Evolutionary conservation across 176 grass and related monocot genomes (phyloP), one percentile per base, ranked within the genome.

Genomic region (Leersia perrieri): DNA sequence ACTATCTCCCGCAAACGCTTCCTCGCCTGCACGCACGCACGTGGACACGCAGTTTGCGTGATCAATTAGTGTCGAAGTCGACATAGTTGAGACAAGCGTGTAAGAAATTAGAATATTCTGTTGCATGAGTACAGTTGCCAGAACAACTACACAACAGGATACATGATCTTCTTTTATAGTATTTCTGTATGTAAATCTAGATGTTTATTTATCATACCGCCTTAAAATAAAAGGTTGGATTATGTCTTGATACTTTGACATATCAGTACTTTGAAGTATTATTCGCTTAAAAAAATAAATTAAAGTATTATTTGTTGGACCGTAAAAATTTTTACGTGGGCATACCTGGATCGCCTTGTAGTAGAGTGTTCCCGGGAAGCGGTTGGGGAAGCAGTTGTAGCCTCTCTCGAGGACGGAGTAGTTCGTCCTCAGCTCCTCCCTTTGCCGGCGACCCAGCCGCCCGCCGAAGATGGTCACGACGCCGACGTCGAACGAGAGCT

Each of bases 401-500:
- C 92, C 92, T 15, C 62, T 80, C 78, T 94, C 88, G 16, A 94
- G 44, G 75, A 64, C 28, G 74, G 63, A 63, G 80, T 88, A 94
- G 79, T 83, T 80, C 57, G 27, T 73, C 70, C 78, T 83, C 14
- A 94, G 63, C 77, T 85, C 88, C 51, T 66, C 47, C 69, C 67
- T 88, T 53, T 65, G 22, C 0, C 72, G 33, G 23, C 33, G 26
- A 2, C 79, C 74, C 29, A 94, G 35, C 32, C 33, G 51, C 35
- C 70, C 82, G 13, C 88, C 92, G 60, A 94, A 94, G 63, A 88
- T 55, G 12, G 75, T 39, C 3, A 83, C 68, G 32, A 91, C 45
- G 68, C 85, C 88, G 49, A 88, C 86, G 80, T 94, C 82, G 58
- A 94, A 91, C 35, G 92, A 76, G 68, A 91, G 68, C 92, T 94